Evolutionary conservation across 23 red algal genomes (phyloP).

Genomic region (Gracilaria vermiculophylla): DNA sequence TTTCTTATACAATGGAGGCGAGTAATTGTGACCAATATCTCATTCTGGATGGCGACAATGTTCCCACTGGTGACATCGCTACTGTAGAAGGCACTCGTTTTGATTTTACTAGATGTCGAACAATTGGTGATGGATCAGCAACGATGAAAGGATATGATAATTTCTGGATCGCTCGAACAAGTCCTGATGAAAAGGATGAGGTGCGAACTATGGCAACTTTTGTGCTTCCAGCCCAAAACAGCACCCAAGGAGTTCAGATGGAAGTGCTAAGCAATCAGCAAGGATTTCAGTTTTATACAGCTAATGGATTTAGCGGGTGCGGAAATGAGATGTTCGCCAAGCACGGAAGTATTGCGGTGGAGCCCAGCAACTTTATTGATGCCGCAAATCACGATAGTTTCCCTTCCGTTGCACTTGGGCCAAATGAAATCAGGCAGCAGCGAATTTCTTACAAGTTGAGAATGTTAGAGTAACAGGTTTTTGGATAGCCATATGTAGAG

Average conservation of each 20-base stretch:
- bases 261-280: slow-evolving; percentile 74
- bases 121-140: neutral
- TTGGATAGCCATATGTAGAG: too few species aligned
- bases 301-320: slow-evolving; percentile 36
- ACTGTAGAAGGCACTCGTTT: slow-evolving; percentile 32
- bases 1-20: slow-evolving; percentile 20
- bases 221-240: neutral
- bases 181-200: neutral
- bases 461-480: neutral
- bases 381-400: slow-evolving; percentile 45
- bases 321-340: slow-evolving; percentile 21
- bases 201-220: neutral
- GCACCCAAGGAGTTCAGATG: slow-evolving; percentile 1
- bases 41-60: slow-evolving; percentile 13
- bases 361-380: slow-evolving; percentile 54
- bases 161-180: slow-evolving; percentile 7
- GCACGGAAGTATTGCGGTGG: slow-evolving; percentile 55
- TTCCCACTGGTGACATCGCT: slow-evolving; percentile 20
- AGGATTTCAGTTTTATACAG: slow-evolving; percentile 83
- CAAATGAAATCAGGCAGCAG: slow-evolving; percentile 23
- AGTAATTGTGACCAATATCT: slow-evolving; percentile 30
- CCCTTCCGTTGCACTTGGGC: slow-evolving; percentile 10
- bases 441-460: slow-evolving; percentile 49
- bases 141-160: slow-evolving; percentile 15
- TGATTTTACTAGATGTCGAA: slow-evolving; percentile 12